Conservation (phyloP, 2,329 filamentous ascomycete genomes). For the Penicillium sp. region DNA sequence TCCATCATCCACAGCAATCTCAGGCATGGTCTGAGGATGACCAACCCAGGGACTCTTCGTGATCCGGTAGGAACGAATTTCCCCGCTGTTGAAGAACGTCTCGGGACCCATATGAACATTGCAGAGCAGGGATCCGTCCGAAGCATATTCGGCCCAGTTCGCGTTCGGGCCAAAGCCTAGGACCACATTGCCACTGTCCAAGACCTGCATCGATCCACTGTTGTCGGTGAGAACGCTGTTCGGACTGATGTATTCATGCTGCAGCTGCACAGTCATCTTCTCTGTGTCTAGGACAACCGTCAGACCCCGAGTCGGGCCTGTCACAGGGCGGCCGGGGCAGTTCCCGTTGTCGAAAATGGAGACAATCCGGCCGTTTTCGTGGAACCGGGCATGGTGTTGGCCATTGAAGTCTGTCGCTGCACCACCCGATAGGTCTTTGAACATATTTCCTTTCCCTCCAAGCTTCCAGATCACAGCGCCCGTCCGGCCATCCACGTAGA, state of each 20-base stretch:
- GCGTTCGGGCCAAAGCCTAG: constrained; percentile 53
- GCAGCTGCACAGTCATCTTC: constrained; percentile 40
- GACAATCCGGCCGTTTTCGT: constrained; percentile 20
- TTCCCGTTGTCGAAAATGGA: constrained; percentile 42
- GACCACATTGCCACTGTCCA: constrained; percentile 46
- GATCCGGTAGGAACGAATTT: constrained; percentile 54
- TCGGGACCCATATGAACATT: constrained; percentile 49
- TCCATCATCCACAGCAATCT: constrained; percentile 24
- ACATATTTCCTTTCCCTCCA: constrained; percentile 50
- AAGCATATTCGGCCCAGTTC: constrained; percentile 50
- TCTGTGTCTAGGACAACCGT: constrained; percentile 39
- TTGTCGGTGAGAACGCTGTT: constrained; percentile 40
- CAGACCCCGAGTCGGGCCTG: constrained; percentile 40
- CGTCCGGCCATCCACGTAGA: constrained; percentile 47
- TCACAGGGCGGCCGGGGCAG: constrained; percentile 20
- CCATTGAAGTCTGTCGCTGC: constrained; percentile 42
- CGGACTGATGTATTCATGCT: constrained; percentile 39
- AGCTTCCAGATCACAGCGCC: constrained; percentile 55
- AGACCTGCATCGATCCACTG: constrained; percentile 32
- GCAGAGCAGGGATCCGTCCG: constrained; percentile 52
- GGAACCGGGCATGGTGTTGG: constrained; percentile 52
- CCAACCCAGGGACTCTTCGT: constrained; percentile 56
- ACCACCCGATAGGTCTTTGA: constrained; percentile 40
- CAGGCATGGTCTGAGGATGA: constrained; percentile 40
- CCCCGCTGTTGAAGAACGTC: constrained; percentile 31